phyloP scores from a whole-genome alignment of 2,329 filamentous ascomycete species.

The Xylariaceae sp. region DNA sequence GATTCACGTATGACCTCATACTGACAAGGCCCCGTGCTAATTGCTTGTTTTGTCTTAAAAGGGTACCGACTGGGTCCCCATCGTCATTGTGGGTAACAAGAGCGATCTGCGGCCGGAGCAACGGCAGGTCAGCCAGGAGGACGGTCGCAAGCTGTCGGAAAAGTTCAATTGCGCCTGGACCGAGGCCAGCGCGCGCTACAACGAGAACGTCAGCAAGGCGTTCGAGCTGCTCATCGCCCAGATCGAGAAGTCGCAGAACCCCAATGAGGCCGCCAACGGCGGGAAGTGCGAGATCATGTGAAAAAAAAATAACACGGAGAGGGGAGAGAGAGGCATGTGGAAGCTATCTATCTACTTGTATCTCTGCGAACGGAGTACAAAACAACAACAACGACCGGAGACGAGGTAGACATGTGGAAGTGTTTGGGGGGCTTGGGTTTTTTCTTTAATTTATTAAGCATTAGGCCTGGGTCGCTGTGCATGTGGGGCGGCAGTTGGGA shows the following conservation, averaged over 20 bases:
- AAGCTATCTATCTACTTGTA: too few relatives aligned
- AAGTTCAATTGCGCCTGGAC: constrained; percentile 91
- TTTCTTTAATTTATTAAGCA: too few relatives aligned
- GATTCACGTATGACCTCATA: constrained; percentile 4
- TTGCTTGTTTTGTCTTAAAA: constrained; percentile 6
- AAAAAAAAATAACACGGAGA: constrained; percentile 25
- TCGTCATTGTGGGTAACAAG: constrained; percentile 96
- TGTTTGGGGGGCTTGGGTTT: too few relatives aligned
- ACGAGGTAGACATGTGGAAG: too few relatives aligned
- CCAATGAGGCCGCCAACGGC: constrained; percentile 72
- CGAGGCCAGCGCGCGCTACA: constrained; percentile 88
- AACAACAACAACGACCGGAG: too few relatives aligned
- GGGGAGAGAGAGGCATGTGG: neutral
- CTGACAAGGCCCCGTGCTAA: constrained; percentile 6
- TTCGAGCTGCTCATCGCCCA: constrained; percentile 93
- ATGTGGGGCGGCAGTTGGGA: too few relatives aligned
- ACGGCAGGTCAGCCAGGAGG: constrained; percentile 80
- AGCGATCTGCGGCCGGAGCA: constrained; percentile 89
- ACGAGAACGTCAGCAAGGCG: constrained; percentile 86
- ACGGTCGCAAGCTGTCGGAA: constrained; percentile 77
- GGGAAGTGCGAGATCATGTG: constrained; percentile 87
- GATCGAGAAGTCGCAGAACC: constrained; percentile 92
- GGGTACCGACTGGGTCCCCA: constrained; percentile 84
- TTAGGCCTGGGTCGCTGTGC: too few relatives aligned
- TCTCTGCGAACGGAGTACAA: too few relatives aligned